Conservation (phyloP, 2,329 filamentous ascomycete species). For the Diaporthe australafricana region DNA sequence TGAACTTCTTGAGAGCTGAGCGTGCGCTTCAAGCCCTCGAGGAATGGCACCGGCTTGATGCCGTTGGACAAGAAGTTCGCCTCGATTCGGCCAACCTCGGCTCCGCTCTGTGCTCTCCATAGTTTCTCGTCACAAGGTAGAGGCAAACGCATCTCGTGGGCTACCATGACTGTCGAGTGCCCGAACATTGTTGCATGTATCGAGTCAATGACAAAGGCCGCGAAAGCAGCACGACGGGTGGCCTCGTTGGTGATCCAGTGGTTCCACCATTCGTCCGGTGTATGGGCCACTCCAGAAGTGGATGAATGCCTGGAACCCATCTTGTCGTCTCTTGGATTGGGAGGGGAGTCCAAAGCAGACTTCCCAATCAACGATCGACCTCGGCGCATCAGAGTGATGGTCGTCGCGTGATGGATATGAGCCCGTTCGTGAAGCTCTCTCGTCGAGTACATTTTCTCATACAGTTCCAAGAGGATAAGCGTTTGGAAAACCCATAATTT, state of each 20-base stretch:
- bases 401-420: conserved; percentile 96
- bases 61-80: conserved; percentile 83
- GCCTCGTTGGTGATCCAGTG: conserved; percentile 96
- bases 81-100: conserved; percentile 87
- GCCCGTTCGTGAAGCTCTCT: conserved; percentile 91
- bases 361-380: conserved; percentile 91
- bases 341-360: conserved; percentile 85
- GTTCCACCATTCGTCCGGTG: conserved; percentile 92
- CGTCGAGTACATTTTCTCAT: conserved; percentile 98
- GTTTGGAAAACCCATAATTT: conserved; percentile 98
- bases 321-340: conserved; percentile 74
- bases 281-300: conserved; percentile 71
- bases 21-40: conserved; percentile 91
- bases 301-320: conserved; percentile 71
- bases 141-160: conserved; percentile 91
- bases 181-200: conserved; percentile 98
- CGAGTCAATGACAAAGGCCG: conserved; percentile 93
- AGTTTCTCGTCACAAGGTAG: conserved; percentile 92
- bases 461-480: conserved; percentile 87
- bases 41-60: conserved; percentile 85
- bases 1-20: conserved; percentile 86
- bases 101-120: conserved; percentile 90
- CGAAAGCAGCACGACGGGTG: conserved; percentile 89
- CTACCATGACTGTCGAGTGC: conserved; percentile 96
- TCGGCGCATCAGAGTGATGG: conserved; percentile 92